These are phyloP conservation scores for Venturia pyrina DNA, from an alignment of 2,329 filamentous ascomycete genomes.

Conservation along the genomic window DNA sequence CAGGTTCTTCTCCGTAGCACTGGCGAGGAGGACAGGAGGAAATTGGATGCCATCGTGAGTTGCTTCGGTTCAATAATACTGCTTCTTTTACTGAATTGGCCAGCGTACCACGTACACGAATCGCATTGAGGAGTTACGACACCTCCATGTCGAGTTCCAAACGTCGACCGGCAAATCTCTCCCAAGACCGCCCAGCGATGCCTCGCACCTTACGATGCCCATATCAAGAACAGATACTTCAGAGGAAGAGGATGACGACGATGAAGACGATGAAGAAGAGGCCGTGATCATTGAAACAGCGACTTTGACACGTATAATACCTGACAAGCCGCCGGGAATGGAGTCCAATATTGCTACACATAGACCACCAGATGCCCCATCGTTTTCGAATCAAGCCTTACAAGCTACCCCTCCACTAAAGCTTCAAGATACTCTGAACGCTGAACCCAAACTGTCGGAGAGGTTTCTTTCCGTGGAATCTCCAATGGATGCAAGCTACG, in stretches of 20 bases:
- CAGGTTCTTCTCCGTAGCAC: constrained; percentile 79
- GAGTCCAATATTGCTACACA: constrained; percentile 18
- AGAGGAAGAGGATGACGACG: constrained; percentile 23
- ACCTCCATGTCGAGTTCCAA: constrained; percentile 50
- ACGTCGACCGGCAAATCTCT: constrained; percentile 58
- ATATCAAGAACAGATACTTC: constrained; percentile 19
- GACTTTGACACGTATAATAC: constrained; percentile 38
- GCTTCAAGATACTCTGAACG: background rate
- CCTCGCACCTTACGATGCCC: constrained; percentile 26
- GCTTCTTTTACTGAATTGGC: background rate
- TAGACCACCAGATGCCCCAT: background rate
- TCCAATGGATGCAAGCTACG: constrained; percentile 47
- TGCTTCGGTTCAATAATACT: background rate
- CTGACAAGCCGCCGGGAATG: background rate
- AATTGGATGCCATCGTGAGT: constrained; percentile 87
- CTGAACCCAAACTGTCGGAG: background rate
- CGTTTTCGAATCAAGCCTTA: background rate
- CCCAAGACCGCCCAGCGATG: constrained; percentile 58
- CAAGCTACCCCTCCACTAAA: background rate
- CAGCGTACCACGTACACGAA: constrained; percentile 83
- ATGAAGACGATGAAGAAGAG: constrained; percentile 28
- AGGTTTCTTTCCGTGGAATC: constrained; percentile 26
- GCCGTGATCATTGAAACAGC: constrained; percentile 41
- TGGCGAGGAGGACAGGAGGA: constrained; percentile 76
- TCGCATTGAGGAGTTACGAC: constrained; percentile 76